Conservation (phyloP, 2,329 filamentous ascomycete species). For the Pseudopyricularia javanii region DNA sequence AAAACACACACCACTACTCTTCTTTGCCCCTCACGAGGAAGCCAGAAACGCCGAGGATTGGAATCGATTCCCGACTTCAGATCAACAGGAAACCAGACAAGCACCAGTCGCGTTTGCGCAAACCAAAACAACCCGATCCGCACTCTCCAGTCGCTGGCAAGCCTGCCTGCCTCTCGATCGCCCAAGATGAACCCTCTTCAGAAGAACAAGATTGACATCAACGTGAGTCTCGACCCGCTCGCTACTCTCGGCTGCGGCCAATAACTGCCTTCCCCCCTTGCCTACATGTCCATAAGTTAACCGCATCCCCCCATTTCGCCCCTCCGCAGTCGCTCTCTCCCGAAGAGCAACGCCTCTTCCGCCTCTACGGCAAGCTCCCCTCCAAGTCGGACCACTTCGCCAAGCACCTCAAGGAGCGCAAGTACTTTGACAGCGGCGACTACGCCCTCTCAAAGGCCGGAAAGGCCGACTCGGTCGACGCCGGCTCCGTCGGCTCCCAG, state of each 20-base stretch:
- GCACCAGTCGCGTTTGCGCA: no score
- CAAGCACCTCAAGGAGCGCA: constrained; percentile 98
- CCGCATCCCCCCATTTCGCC: not conserved
- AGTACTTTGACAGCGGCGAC: constrained; percentile 95
- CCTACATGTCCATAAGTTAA: not conserved
- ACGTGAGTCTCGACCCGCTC: constrained; percentile 68
- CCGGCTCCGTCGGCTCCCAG: constrained; percentile 85
- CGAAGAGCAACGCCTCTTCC: constrained; percentile 93
- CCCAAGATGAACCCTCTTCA: constrained; percentile 85
- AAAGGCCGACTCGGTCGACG: constrained; percentile 87
- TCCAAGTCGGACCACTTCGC: constrained; percentile 92
- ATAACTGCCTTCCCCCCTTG: not conserved
- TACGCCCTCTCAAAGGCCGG: constrained; percentile 95
- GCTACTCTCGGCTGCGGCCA: no score
- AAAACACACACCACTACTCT: not conserved
- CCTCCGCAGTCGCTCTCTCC: constrained; percentile 65
- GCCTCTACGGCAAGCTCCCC: constrained; percentile 94
- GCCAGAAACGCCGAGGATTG: not conserved
- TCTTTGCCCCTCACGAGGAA: not conserved
- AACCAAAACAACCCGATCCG: not conserved
- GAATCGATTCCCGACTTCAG: not conserved
- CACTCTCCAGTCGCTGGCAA: not conserved
- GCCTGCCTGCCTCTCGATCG: not conserved
- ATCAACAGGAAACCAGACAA: not conserved
- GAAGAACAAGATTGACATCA: constrained; percentile 97